These are phyloP conservation scores for Chytridium lagenaria DNA, from an alignment of 371 early-diverging fungal genomes.

Conservation along the genomic window DNA sequence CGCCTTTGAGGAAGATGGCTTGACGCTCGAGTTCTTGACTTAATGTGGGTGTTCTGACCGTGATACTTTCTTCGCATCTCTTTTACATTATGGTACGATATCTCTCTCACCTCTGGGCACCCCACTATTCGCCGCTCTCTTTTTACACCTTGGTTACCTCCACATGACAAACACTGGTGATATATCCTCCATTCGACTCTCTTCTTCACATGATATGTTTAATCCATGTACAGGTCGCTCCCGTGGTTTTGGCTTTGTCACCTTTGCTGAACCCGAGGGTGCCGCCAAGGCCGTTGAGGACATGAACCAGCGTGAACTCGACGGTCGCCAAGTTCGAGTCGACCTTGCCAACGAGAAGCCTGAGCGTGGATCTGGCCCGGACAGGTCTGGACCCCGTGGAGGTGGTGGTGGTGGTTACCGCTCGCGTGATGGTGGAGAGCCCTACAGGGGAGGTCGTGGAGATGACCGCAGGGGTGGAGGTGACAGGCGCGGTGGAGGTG, in stretches of 20 bases:
- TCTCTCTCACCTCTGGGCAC: neutral
- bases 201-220: neutral
- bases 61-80: neutral
- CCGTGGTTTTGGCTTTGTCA: constrained; percentile 79
- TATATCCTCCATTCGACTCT: neutral
- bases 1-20: neutral
- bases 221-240: constrained; percentile 62
- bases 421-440: constrained; percentile 25
- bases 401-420: constrained; percentile 15
- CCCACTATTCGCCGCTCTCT: neutral
- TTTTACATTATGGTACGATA: neutral
- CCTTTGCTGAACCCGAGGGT: constrained; percentile 53
- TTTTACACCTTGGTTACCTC: neutral
- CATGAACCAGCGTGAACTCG: constrained; percentile 61
- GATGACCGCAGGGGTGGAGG: constrained; percentile 24
- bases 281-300: constrained; percentile 60
- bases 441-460: neutral
- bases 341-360: constrained; percentile 46
- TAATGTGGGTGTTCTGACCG: constrained; percentile 6
- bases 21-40: neutral
- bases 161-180: neutral
- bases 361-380: no score
- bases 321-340: constrained; percentile 65
- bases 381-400: no score
- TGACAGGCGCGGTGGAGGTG: constrained; percentile 6